Base-by-base conservation (phyloP, 257 asterid species). In the Nicotiana otophora region DNA sequence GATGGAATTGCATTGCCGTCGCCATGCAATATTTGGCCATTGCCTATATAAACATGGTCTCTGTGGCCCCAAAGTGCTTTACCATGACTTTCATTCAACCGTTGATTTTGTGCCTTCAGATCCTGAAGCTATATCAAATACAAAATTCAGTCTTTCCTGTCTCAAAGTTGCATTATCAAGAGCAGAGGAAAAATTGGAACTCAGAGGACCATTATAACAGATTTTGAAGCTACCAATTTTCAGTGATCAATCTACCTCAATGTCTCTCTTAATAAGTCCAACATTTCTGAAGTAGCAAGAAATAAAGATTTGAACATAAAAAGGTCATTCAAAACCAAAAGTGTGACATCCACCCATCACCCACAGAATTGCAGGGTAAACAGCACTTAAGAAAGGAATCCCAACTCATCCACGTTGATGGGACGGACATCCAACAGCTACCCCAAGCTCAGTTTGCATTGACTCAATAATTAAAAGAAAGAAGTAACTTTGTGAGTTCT, bases 81-180 rank as follows among this genome's bases (percentile, higher is more conserved):
- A 17, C 85, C 84, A 17, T 81, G 87, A 33, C 83, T 84, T 83
- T 90, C 95, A 61, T 89, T 89, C 74, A 89, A 68, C 75, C 57
- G 86, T 19, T 72, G 86, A 58, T 82, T 86, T 88, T 91, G 91
- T 14, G 51, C 84, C 81, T 87, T 90, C 87, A 90, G 86, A 83
- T 67, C 83, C 79, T 77, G 87, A 31, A 92, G 88, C 98, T 94
- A 88, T 69, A 77, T 28, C 70, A 84, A 48, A 33, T 54, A 81
- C 3, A 31, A 16, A 23, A 5, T 51, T 51, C 63, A 75, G 62
- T 23, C 63, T 15, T 75, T 75, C 15, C 63, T 3, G 14, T 51
- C 80, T 26, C 80, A 12, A 75, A 26, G 16, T 7, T 26, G 26
- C 63, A 28, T 12, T 7, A 26, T 75, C 80, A 51, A 16, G 15